Evolutionary conservation across 2,329 filamentous ascomycete species (phyloP), one percentile per base, ranked within the genome.

Genomic region (Nectriaceae sp.): DNA sequence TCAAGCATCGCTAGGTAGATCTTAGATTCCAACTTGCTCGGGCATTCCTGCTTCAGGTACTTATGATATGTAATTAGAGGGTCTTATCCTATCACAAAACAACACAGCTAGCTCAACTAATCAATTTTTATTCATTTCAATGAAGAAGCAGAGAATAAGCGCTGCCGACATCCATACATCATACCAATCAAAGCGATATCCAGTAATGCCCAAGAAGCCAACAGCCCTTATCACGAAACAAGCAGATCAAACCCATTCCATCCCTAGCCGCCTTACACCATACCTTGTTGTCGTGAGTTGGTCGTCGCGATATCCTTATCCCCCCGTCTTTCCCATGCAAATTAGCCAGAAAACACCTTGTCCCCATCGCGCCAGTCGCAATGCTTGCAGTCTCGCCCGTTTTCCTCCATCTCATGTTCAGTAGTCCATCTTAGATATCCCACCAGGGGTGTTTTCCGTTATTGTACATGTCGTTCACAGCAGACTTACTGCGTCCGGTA

Each of bases 401-500:
- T 40, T 50, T 24, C 49, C 38, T 22, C 20, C 19, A 29, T 29
- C 24, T 29, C 13, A 13, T 29, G 24, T 13, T 29, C 24, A 29
- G 11, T 35, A 16, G 18, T 38, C 36, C 36, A 16, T 20, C 5
- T 16, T 38, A 15, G 31, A 31, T 5, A 16, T 20, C 36, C 20
- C 36, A 20, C 36, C 36, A 38, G 36, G 36, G 20, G 36, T 16
- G 18, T 38, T 11, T 38, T 16, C 20, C 11, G 11, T 15, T 18
- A 38, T 11, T 18, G 16, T 16, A 11, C 11, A 16, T 5, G 20
- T n/a, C n/a, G 18, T n/a, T 19, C 8, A n/a, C n/a, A 37, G 33
- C 5, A n/a, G 18, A 37, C 13, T 36, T 36, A 36, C 33, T 36
- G 33, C 33, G 33, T 36, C 53, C 84, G 76, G 68, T 99, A 99